Percentiles rank a stretch among this genome's conserved stretches.
Conservation (phyloP, 2,329 filamentous ascomycete genomes). For the Phialemoniopsis sp. region DNA sequence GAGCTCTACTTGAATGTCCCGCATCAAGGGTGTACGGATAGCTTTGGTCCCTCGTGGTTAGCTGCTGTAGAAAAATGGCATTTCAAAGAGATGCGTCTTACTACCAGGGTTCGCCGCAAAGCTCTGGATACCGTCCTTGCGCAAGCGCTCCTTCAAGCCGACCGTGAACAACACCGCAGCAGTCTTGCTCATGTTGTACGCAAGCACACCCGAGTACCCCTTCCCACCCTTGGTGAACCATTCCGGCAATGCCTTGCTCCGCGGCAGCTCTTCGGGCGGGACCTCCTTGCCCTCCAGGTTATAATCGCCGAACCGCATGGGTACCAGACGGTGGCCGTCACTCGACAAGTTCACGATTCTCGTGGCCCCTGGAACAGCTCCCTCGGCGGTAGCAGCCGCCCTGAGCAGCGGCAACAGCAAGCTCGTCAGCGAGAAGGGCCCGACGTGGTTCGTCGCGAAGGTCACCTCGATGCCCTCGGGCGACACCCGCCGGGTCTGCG, state of each 20-base stretch:
- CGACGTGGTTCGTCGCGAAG: conserved; percentile 35
- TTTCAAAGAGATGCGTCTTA: too few relatives aligned
- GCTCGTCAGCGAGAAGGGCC: conserved; percentile 41
- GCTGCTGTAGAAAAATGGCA: too few relatives aligned
- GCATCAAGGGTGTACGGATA: conserved; percentile 3
- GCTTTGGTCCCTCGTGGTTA: not conserved
- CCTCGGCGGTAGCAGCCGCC: conserved; percentile 18
- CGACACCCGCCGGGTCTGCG: conserved; percentile 22
- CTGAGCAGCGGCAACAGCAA: conserved; percentile 37
- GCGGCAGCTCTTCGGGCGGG: conserved; percentile 6
- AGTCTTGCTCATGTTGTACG: conserved; percentile 11
- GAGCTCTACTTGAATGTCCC: conserved; percentile 5
- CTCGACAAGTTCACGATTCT: conserved; percentile 37
- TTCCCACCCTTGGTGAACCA: too few relatives aligned
- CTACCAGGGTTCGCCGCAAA: conserved; percentile 14
- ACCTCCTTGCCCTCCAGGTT: conserved; percentile 18
- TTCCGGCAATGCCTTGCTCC: not conserved
- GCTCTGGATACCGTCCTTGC: conserved; percentile 3
- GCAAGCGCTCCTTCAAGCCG: conserved; percentile 8
- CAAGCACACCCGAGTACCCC: conserved; percentile 4
- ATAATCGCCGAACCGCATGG: conserved; percentile 36
- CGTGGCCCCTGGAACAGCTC: conserved; percentile 8
- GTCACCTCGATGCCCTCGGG: conserved; percentile 26
- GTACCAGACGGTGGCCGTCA: conserved; percentile 28
- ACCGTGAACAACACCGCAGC: conserved; percentile 8